A percentile compares a stretch with the other conserved stretches of the same genome.
Evolutionary conservation across 176 grass and related monocot genomes (phyloP).

Genomic region (Hordeum vulgare): MorexV3_pseudomolecules_assembly NC_058518.1:508374297-508374796

Average conservation of each 20-base stretch:
- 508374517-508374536: not conserved
- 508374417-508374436: not conserved
- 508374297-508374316: too few species aligned
- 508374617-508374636: not conserved
- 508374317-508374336: too few species aligned
- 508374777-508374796: too few species aligned
- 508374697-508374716: too few species aligned
- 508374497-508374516: not conserved
- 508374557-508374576: not conserved
- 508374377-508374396: not conserved
- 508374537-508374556: not conserved
- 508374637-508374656: too few species aligned
- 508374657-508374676: too few species aligned
- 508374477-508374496: not conserved
- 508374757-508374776: too few species aligned
- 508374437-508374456: not conserved
- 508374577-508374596: not conserved
- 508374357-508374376: too few species aligned
- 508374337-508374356: too few species aligned
- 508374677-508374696: too few species aligned
- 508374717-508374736: too few species aligned
- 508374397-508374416: not conserved
- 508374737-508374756: too few species aligned
- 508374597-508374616: not conserved
- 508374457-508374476: conserved; percentile 7